These are phyloP conservation scores for Blastobotrys persicus DNA, from an alignment of 1,139 yeast genomes.

Conservation along the genomic window DNA sequence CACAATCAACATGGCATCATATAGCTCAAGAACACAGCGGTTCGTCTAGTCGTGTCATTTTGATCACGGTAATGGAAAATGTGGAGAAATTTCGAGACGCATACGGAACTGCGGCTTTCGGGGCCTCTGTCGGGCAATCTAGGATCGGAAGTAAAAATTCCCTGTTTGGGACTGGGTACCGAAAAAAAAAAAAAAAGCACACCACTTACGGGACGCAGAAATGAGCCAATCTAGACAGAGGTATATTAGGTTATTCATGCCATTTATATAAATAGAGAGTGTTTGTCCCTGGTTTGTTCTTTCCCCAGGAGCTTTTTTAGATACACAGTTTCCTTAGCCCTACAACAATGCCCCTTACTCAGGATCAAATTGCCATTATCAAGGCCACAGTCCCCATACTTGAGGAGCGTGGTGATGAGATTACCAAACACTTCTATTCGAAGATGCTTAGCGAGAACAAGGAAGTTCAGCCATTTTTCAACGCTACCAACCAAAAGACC, in stretches of 20 bases:
- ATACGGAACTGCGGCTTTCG: neutral
- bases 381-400: conserved; percentile 59
- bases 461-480: conserved; percentile 58
- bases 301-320: neutral
- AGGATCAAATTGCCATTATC: conserved; percentile 69
- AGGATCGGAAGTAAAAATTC: neutral
- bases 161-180: neutral
- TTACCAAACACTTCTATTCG: conserved; percentile 55
- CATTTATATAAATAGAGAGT: neutral
- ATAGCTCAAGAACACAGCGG: too few species aligned
- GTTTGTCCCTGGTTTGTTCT: neutral
- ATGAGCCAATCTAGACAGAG: neutral
- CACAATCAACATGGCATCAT: too few species aligned
- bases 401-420: conserved; percentile 52
- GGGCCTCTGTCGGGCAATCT: neutral
- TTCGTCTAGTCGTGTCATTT: too few species aligned
- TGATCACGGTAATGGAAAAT: too few species aligned
- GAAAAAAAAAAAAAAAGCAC: neutral
- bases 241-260: too few species aligned
- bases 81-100: too few species aligned
- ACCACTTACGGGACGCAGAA: neutral
- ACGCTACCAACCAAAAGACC: conserved; percentile 54
- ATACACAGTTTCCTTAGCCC: neutral
- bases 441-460: conserved; percentile 55
- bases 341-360: conserved; percentile 51